A percentile compares a stretch with the other conserved stretches of the same genome.
Evolutionary conservation across 2,329 filamentous ascomycete genomes (phyloP).

Genomic region (Cladophialophora carrionii): DNA sequence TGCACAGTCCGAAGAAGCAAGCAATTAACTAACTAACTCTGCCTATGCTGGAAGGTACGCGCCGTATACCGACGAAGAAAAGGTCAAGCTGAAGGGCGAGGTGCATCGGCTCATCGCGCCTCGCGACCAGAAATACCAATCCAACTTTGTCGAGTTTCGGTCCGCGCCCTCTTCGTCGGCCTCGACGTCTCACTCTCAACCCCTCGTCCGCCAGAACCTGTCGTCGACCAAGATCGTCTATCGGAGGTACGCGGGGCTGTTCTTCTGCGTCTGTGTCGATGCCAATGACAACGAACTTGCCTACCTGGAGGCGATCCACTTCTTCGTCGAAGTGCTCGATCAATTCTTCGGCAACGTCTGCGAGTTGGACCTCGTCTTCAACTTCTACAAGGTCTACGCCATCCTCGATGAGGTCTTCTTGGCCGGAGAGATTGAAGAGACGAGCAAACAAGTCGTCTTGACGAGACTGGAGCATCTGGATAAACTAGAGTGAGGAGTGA

Average conservation of each 20-base stretch:
- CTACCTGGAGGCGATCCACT: slow-evolving; percentile 96
- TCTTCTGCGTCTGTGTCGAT: slow-evolving; percentile 99
- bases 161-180: slow-evolving; percentile 39
- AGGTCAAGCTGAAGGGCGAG: slow-evolving; percentile 98
- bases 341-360: slow-evolving; percentile 99
- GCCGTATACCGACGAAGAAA: slow-evolving; percentile 97
- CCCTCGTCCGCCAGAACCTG: slow-evolving; percentile 38
- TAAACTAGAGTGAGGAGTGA: slow-evolving; percentile 74
- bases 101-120: slow-evolving; percentile 97
- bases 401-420: slow-evolving; percentile 98
- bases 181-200: slow-evolving; percentile 26
- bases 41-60: slow-evolving; percentile 61
- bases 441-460: slow-evolving; percentile 95
- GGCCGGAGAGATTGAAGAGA: slow-evolving; percentile 97
- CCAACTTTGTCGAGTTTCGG: slow-evolving; percentile 91
- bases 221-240: slow-evolving; percentile 87
- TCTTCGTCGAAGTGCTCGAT: slow-evolving; percentile 98
- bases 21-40: not conserved
- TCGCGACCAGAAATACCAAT: slow-evolving; percentile 98
- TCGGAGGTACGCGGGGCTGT: slow-evolving; percentile 92
- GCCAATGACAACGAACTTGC: slow-evolving; percentile 98
- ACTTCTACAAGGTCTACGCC: slow-evolving; percentile 86
- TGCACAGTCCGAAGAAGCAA: not conserved
- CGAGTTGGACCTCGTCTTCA: slow-evolving; percentile 85
- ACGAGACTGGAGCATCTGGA: slow-evolving; percentile 93